Evolutionary conservation across 257 asterid genomes (phyloP), one percentile per base, ranked within the genome.

Genomic region (Jacaranda mimosifolia): DNA sequence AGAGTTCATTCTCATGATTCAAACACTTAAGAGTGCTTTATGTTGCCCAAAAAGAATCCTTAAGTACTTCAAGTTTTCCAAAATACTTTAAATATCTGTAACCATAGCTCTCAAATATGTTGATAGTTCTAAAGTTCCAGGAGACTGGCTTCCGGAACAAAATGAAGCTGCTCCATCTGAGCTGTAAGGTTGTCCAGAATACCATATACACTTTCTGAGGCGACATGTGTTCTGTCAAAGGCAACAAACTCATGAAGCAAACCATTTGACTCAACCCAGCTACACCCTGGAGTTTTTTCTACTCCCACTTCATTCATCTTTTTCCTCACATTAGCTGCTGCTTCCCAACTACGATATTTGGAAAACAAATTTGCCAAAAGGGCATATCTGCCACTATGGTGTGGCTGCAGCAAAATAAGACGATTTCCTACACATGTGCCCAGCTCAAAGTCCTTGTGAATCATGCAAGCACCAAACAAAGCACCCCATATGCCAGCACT

Each of bases 221-320:
- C 84, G 0, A 17, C 73, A 12, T 71, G 63, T 0, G 84, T 71
- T 17, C 38, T 70, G 45, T 74, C 83, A 12, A 66, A 75, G n/a
- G 80, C 83, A 53, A 78, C 70, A 69, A 90, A 90, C 82, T 90
- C 86, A 17, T 81, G 86, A 12, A 88, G 45, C n/a, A 9, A 78
- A 8, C 91, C 88, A 0, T 81, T 48, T 36, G 55, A 21, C 78
- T 89, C 92, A 19, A 88, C 78, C 91, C 91, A 90, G 77, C 93
- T 88, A 77, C 89, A 82, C n/a, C 93, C 93, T 1, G 62, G 82
- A 68, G 19, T 60, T 80, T 86, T 90, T 3, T 57, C 81, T 17
- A 86, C 87, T n/a, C 86, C 81, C 8, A 21, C 81, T 21, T 72
- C 80, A 26, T 77, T 86, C 93, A 88, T 77, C 63, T 69, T 85